Percentiles rank a stretch among this genome's conserved stretches.
Conservation (phyloP, 2,329 filamentous ascomycete genomes). For the Apiospora koreana region DNA sequence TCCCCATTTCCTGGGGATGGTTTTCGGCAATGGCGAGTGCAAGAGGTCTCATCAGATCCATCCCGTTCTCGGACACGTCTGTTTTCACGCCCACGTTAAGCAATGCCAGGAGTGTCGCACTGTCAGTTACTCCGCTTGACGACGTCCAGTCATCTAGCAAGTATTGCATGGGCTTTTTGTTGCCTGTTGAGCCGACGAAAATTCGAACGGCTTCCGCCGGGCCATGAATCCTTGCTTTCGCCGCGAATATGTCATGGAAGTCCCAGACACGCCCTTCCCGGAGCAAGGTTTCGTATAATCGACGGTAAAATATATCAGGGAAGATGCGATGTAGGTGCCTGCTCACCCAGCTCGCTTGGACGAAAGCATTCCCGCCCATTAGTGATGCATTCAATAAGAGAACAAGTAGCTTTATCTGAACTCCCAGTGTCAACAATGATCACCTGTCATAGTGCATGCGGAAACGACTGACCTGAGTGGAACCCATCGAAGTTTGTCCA, state of each 20-base stretch:
- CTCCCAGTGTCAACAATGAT: too few relatives aligned
- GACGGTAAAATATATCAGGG: background rate
- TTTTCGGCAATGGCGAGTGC: conserved; percentile 21
- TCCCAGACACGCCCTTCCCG: conserved; percentile 28
- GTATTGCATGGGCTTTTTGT: conserved; percentile 14
- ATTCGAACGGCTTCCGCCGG: conserved; percentile 13
- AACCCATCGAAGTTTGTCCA: background rate
- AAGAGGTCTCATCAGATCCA: conserved; percentile 18
- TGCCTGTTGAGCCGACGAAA: conserved; percentile 13
- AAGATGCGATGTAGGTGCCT: conserved; percentile 15
- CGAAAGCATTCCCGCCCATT: background rate
- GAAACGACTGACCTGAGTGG: background rate
- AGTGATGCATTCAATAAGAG: background rate
- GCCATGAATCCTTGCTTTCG: conserved; percentile 13
- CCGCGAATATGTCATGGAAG: conserved; percentile 21
- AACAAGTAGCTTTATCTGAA: background rate
- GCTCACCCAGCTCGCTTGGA: conserved; percentile 21
- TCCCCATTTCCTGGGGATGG: conserved; percentile 21
- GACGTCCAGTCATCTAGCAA: conserved; percentile 22
- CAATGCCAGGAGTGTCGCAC: conserved; percentile 22
- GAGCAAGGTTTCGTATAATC: conserved; percentile 22
- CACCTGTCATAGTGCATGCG: too few relatives aligned
- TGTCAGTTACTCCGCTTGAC: conserved; percentile 18
- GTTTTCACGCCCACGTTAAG: conserved; percentile 20
- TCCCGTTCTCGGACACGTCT: conserved; percentile 17